Percentiles rank a stretch among this genome's conserved stretches.
These are phyloP conservation scores for Phlebiopsis flavidoalba DNA, from an alignment of 768 basidiomycete genomes.

Conservation along the genomic window DNA sequence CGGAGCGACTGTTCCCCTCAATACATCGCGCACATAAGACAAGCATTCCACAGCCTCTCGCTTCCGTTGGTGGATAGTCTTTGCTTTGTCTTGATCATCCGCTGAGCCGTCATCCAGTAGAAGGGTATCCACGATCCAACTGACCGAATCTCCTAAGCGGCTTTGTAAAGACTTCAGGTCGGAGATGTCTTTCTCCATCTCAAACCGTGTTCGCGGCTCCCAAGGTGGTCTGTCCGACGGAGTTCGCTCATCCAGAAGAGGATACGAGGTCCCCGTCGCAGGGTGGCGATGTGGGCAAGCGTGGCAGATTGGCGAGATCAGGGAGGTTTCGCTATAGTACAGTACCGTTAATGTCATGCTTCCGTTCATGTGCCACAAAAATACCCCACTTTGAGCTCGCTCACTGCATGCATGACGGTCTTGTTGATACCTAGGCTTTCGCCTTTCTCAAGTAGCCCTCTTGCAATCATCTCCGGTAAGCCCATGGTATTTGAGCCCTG, in stretches of 20 bases:
- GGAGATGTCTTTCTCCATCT: conserved; percentile 60
- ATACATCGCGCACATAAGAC: conserved; percentile 71
- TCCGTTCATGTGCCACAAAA: not conserved
- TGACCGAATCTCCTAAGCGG: conserved; percentile 61
- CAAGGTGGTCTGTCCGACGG: conserved; percentile 57
- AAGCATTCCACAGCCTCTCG: conserved; percentile 71
- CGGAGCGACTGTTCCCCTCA: conserved; percentile 41
- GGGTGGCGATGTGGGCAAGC: conserved; percentile 42
- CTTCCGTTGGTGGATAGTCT: conserved; percentile 38
- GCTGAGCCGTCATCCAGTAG: conserved; percentile 42
- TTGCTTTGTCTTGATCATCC: conserved; percentile 32
- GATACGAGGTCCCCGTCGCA: conserved; percentile 47
- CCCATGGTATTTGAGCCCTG: conserved; percentile 37
- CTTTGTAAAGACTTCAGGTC: conserved; percentile 54
- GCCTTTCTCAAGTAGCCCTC: conserved; percentile 67
- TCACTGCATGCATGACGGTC: conserved; percentile 74
- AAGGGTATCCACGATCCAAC: conserved; percentile 71
- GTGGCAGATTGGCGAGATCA: conserved; percentile 67
- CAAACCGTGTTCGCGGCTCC: conserved; percentile 66
- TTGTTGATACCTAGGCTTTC: conserved; percentile 84
- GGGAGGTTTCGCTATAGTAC: conserved; percentile 71
- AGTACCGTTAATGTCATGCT: conserved; percentile 6
- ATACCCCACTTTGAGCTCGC: conserved; percentile 63
- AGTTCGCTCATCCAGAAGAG: conserved; percentile 55
- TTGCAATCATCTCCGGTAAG: conserved; percentile 66